phyloP scores from a whole-genome alignment of 805 yeast genomes.

The Candida ponderosae region DNA sequence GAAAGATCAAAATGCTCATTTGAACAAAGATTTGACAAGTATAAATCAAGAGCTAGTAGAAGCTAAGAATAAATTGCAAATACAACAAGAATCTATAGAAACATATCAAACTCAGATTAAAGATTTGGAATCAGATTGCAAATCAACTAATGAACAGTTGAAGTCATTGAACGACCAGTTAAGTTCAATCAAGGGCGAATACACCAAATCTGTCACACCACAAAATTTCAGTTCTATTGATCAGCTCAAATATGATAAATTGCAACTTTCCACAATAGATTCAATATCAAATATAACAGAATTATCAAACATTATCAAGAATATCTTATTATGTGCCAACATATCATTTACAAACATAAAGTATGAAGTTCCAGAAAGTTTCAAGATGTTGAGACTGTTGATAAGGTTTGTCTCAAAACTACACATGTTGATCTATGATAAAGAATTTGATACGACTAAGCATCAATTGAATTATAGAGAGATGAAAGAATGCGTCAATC shows the following conservation, averaged over 20 bases:
- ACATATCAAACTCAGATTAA: too few relatives aligned
- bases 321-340: slow-evolving; percentile 22
- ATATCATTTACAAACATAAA: slow-evolving; percentile 23
- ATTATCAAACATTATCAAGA: slow-evolving; percentile 27
- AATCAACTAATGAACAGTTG: neutral
- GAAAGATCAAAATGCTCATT: neutral
- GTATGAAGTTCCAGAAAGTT: slow-evolving; percentile 14
- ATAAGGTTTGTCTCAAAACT: slow-evolving; percentile 24
- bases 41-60: slow-evolving; percentile 4
- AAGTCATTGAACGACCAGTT: neutral
- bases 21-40: neutral
- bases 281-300: slow-evolving; percentile 16
- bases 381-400: slow-evolving; percentile 17
- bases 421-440: slow-evolving; percentile 22
- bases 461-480: slow-evolving; percentile 16
- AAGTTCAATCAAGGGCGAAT: slow-evolving; percentile 15
- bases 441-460: slow-evolving; percentile 17
- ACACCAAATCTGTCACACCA: slow-evolving; percentile 14
- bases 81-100: too few relatives aligned
- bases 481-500: slow-evolving; percentile 20
- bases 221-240: slow-evolving; percentile 11
- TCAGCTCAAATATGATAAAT: slow-evolving; percentile 7
- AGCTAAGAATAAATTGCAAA: slow-evolving; percentile 3
- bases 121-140: too few relatives aligned
- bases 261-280: slow-evolving; percentile 23